Evolutionary conservation across 2,329 filamentous ascomycete genomes (phyloP).

Genomic region (Periconia sp.): DNA sequence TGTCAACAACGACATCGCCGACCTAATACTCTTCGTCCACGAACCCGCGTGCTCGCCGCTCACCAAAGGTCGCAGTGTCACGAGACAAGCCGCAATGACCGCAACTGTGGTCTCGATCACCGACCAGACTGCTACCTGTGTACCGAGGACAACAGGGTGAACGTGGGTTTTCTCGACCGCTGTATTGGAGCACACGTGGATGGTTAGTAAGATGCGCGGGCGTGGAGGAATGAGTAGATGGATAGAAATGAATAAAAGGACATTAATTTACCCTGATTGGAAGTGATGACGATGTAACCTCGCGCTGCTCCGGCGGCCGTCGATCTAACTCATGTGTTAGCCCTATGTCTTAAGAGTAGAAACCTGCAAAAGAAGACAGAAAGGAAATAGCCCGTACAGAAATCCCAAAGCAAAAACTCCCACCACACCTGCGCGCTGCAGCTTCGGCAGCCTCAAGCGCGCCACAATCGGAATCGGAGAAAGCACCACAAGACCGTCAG

Average conservation of each 20-base stretch:
- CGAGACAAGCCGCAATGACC: constrained; percentile 3
- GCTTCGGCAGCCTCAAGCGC: constrained; percentile 1
- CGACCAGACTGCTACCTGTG: constrained; percentile 3
- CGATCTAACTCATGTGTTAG: not conserved
- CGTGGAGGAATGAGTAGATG: no score
- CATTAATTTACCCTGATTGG: not conserved
- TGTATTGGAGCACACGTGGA: not conserved
- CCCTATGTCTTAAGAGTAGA: not conserved
- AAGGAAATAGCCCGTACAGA: not conserved
- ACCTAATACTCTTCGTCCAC: not conserved
- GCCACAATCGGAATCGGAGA: constrained; percentile 4
- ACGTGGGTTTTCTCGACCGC: not conserved
- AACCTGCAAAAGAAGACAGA: not conserved
- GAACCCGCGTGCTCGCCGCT: not conserved
- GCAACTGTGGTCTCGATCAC: constrained; percentile 3
- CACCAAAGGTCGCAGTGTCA: not conserved
- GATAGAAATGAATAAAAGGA: not conserved
- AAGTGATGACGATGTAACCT: constrained; percentile 1
- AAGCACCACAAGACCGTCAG: constrained; percentile 1
- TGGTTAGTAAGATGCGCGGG: not conserved
- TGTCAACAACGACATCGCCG: not conserved
- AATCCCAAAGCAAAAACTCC: constrained; percentile 1
- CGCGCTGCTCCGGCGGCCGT: constrained; percentile 1
- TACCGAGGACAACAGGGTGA: not conserved
- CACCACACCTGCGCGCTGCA: not conserved